phyloP scores from a whole-genome alignment of 176 grass and related monocot genomes.

The Eleusine indica region DNA sequence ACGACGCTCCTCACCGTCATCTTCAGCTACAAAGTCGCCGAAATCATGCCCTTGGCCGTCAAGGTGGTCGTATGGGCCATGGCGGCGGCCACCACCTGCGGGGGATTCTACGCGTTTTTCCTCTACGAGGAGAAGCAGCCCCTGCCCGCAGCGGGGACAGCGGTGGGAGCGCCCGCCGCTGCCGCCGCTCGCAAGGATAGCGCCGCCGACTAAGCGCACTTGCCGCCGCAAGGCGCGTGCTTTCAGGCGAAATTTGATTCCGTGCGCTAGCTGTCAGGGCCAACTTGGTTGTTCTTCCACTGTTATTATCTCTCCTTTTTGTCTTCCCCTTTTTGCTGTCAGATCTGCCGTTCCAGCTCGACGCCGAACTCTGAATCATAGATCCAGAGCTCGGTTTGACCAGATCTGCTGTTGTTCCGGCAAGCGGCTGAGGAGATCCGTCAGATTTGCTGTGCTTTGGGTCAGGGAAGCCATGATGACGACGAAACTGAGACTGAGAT shows the following conservation, averaged over 20 bases:
- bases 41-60: conserved; percentile 47
- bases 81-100: conserved; percentile 35
- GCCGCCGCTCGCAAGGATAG: background rate
- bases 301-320: background rate
- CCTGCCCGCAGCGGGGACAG: background rate
- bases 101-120: conserved; percentile 59
- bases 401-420: background rate
- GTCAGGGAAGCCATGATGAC: background rate
- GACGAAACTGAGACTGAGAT: no score
- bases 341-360: background rate
- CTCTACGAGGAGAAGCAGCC: conserved; percentile 26
- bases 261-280: conserved; percentile 18
- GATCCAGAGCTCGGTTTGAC: background rate
- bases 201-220: background rate
- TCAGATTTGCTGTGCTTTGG: background rate
- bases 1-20: conserved; percentile 9
- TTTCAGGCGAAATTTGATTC: no score
- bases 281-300: conserved; percentile 2
- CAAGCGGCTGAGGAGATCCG: background rate
- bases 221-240: background rate
- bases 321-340: background rate
- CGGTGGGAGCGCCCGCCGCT: background rate
- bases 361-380: background rate
- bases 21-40: conserved; percentile 3
- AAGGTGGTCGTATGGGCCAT: conserved; percentile 46